These are phyloP conservation scores for Calvatia gigantea DNA, from an alignment of 768 basidiomycete species.

Conservation along the genomic window DNA sequence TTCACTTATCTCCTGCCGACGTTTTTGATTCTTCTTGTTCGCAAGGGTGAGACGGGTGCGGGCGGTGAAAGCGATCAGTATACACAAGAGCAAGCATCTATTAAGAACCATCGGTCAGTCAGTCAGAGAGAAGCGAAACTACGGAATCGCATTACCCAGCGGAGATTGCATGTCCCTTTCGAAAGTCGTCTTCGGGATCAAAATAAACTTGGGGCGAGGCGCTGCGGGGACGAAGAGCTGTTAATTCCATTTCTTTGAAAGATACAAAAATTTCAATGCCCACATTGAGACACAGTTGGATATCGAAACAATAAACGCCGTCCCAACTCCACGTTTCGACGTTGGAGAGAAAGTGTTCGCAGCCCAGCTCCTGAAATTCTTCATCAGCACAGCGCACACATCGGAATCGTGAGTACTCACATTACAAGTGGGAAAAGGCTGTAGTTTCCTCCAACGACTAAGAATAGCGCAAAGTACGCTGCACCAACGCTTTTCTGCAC, in stretches of 20 bases:
- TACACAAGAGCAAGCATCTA: constrained; percentile 43
- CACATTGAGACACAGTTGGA: constrained; percentile 58
- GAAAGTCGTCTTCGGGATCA: constrained; percentile 44
- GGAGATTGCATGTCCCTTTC: constrained; percentile 54
- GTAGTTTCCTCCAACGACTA: constrained; percentile 52
- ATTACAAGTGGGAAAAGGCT: constrained; percentile 57
- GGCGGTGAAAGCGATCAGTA: constrained; percentile 38
- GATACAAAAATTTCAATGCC: constrained; percentile 17
- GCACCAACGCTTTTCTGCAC: constrained; percentile 50
- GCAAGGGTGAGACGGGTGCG: constrained; percentile 38
- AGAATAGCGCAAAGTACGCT: constrained; percentile 54
- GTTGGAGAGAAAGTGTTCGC: constrained; percentile 57
- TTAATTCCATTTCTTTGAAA: neutral
- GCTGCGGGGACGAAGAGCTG: constrained; percentile 23
- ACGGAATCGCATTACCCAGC: constrained; percentile 35
- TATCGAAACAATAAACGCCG: constrained; percentile 57
- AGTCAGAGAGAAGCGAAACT: neutral
- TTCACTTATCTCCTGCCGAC: constrained; percentile 6
- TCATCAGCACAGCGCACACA: neutral
- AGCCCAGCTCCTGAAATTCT: constrained; percentile 50
- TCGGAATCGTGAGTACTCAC: constrained; percentile 26
- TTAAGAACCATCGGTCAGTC: neutral
- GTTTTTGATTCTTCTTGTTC: constrained; percentile 36
- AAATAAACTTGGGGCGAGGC: constrained; percentile 58
- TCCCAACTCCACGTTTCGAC: constrained; percentile 57